Percentiles rank a stretch among this genome's conserved stretches.
Conservation (phyloP, 495 filamentous ascomycete genomes). For the Filosporella fistucella region DNA sequence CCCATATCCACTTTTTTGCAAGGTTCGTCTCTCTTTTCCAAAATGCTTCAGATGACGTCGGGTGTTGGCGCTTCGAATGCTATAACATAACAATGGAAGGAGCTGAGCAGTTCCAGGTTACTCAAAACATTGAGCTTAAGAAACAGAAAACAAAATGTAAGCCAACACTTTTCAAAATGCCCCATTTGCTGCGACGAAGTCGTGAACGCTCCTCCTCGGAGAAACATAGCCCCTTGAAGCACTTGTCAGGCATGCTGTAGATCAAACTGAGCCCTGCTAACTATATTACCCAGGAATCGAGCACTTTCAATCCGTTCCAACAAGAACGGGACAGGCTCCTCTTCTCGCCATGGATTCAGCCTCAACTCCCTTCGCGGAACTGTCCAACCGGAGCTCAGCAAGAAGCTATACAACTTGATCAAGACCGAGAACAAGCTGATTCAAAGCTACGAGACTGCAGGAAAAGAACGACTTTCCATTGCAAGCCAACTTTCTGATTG, state of each 20-base stretch:
- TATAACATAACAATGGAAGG: slow-evolving; percentile 3
- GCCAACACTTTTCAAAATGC: slow-evolving; percentile 1
- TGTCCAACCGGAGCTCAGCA: slow-evolving; percentile 78
- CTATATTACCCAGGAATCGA: slow-evolving; percentile 33
- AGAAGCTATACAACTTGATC: slow-evolving; percentile 82
- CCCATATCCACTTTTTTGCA: neutral
- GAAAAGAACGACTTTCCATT: slow-evolving; percentile 73
- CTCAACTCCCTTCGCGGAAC: slow-evolving; percentile 77
- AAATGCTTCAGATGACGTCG: neutral
- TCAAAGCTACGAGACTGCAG: slow-evolving; percentile 74
- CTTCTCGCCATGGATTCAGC: slow-evolving; percentile 50
- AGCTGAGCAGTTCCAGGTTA: too few species aligned
- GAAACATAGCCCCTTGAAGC: slow-evolving; percentile 3
- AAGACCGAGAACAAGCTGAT: slow-evolving; percentile 87
- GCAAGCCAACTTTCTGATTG: slow-evolving; percentile 93
- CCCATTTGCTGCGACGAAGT: slow-evolving; percentile 13
- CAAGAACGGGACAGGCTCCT: slow-evolving; percentile 37
- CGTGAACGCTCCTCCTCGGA: too few species aligned
- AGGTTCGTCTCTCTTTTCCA: slow-evolving; percentile 2
- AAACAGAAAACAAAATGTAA: slow-evolving; percentile 15
- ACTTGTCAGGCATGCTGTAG: slow-evolving; percentile 5
- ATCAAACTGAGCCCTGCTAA: neutral
- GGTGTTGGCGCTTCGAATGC: neutral
- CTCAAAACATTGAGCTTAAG: slow-evolving; percentile 2
- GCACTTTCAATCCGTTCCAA: slow-evolving; percentile 52